Percentiles rank a stretch among this genome's conserved stretches.
These are phyloP conservation scores for Plectranthus barbatus DNA, from an alignment of 257 asterid genomes.

Conservation along the genomic window DNA sequence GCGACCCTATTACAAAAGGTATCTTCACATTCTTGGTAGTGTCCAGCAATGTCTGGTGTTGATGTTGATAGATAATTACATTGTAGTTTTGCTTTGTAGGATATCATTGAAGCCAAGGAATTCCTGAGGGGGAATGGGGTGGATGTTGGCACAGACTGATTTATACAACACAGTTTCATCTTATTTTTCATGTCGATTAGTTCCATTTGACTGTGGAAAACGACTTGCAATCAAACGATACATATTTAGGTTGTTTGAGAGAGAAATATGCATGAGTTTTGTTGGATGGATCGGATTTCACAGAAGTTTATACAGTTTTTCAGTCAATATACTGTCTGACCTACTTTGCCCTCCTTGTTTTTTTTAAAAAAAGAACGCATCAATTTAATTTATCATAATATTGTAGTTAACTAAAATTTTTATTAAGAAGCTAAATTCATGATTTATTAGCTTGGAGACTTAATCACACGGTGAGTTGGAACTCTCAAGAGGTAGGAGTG, in stretches of 20 bases:
- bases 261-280: not conserved
- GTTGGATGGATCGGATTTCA: not conserved
- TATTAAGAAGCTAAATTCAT: too few relatives aligned
- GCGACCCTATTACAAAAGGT: slow-evolving; percentile 70
- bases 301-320: not conserved
- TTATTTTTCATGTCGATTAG: not conserved
- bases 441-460: too few relatives aligned
- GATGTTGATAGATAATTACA: not conserved
- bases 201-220: not conserved
- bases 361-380: too few relatives aligned
- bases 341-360: too few relatives aligned
- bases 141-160: slow-evolving; percentile 13
- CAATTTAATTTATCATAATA: too few relatives aligned
- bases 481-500: too few relatives aligned
- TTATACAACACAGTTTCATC: not conserved
- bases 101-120: slow-evolving; percentile 65
- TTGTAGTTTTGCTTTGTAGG: slow-evolving; percentile 30
- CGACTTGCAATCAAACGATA: not conserved
- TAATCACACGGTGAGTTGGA: too few relatives aligned
- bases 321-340: not conserved
- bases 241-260: not conserved
- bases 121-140: slow-evolving; percentile 59
- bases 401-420: too few relatives aligned
- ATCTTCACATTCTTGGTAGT: not conserved
- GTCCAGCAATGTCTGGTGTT: not conserved